Evolutionary conservation across 1,284 basidiomycete genomes (phyloP), one percentile per base, ranked within the genome.

Genomic region (Rhizopogon hawkerae): DNA sequence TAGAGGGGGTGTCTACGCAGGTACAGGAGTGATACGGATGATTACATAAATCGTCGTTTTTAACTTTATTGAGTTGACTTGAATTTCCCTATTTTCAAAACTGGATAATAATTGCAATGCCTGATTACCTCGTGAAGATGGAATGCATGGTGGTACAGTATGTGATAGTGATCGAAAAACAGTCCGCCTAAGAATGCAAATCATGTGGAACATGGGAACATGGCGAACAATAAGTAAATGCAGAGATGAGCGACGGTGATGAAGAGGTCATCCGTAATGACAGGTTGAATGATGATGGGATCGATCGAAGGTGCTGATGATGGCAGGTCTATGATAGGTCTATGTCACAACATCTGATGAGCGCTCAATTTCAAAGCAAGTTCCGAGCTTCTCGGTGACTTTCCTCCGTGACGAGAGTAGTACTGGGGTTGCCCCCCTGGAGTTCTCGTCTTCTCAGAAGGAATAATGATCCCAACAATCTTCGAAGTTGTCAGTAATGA

Each of bases 391-490:
- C 16, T 31, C 10, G 6, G 41, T 31, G 29, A 2, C 29, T 16
- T 21, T 11, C 14, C 16, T 31, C 41, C 14, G 29, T 7, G 34
- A 35, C 23, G 46, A 44, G 48, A 23, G 38, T 26, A 48, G 31
- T 21, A 35, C 16, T 18, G 29, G 11, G 13, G 18, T 31, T n/a
- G 14, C 48, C 51, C 9, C 54, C 56, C 49, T 65, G 68, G 31
- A 76, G 61, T 47, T 74, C 70, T 53, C 74, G 74, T 60, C 81
- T 73, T 46, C 85, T 75, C 47, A 71, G 78, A 42, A 86, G 72
- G 57, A 87, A 78, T 37, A 83, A 61, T 1, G 75, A 75, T 31
- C 81, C 77, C 34, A 87, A 63, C 7, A 78, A 57, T 48, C 74
- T 76, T 48, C 48, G 21, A 24, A 42, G 42, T 10, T 42, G 24